Conservation (phyloP, 305 asterid species). For the Solanum hybrid region DNA sequence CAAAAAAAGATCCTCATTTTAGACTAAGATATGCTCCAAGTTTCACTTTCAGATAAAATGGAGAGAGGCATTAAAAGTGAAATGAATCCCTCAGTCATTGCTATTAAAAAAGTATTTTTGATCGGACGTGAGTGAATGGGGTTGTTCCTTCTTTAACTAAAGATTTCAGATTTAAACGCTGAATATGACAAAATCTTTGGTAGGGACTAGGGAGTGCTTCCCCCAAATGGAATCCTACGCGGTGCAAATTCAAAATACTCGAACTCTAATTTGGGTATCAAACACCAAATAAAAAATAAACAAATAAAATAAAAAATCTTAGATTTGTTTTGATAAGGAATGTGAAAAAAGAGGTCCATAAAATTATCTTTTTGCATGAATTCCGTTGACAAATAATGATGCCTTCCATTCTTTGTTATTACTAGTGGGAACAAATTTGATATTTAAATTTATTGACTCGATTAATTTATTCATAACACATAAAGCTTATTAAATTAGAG, state of each 20-base stretch:
- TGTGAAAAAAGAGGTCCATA: not conserved
- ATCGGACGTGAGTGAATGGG: not conserved
- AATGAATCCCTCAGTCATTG: not conserved
- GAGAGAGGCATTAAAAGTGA: not conserved
- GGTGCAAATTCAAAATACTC: too few species aligned
- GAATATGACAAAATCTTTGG: too few species aligned
- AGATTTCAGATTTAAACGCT: rapidly evolving
- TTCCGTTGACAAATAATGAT: not conserved
- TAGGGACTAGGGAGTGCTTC: not conserved
- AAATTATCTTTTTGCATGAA: not conserved
- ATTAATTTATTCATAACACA: not conserved
- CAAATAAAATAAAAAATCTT: not conserved
- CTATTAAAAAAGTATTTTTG: not conserved
- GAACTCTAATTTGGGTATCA: too few species aligned
- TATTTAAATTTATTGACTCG: not conserved
- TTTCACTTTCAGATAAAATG: not conserved
- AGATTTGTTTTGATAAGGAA: not conserved
- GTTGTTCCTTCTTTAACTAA: rapidly evolving
- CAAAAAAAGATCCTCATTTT: not conserved
- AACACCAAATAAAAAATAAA: too few species aligned
- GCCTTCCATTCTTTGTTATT: not conserved
- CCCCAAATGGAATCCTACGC: not conserved
- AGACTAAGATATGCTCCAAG: not conserved
- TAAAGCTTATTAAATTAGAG: not conserved
- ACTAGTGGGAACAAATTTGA: not conserved